Conservation (phyloP, 495 filamentous ascomycete genomes). For the Cryomyces antarcticus region DNA sequence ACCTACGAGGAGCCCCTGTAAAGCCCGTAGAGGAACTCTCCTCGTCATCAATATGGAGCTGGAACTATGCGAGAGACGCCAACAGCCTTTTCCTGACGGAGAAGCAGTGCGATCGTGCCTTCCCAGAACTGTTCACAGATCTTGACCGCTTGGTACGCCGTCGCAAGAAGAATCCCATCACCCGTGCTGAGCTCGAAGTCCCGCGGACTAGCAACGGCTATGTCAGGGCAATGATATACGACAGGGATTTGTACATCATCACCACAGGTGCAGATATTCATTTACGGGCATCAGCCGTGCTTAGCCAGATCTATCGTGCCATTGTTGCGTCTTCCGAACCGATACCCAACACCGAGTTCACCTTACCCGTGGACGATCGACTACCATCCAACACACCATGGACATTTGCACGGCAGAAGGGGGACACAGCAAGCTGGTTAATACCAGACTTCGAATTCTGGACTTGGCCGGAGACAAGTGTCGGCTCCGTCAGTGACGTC, state of each 20-base stretch:
- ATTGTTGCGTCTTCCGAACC: slow-evolving; percentile 27
- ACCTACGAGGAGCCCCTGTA: too few relatives aligned
- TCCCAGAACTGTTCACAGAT: slow-evolving; percentile 5
- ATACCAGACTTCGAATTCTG: slow-evolving; percentile 71
- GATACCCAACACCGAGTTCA: slow-evolving; percentile 44
- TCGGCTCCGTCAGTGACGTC: slow-evolving; percentile 37
- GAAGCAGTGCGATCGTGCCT: slow-evolving; percentile 6
- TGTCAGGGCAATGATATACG: slow-evolving; percentile 12
- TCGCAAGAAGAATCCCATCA: background rate
- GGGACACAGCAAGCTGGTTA: slow-evolving; percentile 35
- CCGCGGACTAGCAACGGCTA: background rate
- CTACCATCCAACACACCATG: slow-evolving; percentile 24
- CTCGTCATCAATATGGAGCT: too few relatives aligned
- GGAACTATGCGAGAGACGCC: too few relatives aligned
- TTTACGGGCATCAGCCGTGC: slow-evolving; percentile 23
- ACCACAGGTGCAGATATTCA: slow-evolving; percentile 13
- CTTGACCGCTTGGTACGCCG: slow-evolving; percentile 5
- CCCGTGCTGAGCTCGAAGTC: background rate
- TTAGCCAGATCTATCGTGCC: slow-evolving; percentile 24
- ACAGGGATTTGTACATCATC: slow-evolving; percentile 16
- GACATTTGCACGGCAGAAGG: slow-evolving; percentile 25
- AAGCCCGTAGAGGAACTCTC: too few relatives aligned
- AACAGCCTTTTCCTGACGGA: too few relatives aligned
- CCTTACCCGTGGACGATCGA: slow-evolving; percentile 29
- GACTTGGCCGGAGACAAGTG: slow-evolving; percentile 43